Evolutionary conservation across 352 stramenopile genomes (phyloP), one percentile per base, ranked within the genome.

Genomic region (Pythium diclinum): DNA sequence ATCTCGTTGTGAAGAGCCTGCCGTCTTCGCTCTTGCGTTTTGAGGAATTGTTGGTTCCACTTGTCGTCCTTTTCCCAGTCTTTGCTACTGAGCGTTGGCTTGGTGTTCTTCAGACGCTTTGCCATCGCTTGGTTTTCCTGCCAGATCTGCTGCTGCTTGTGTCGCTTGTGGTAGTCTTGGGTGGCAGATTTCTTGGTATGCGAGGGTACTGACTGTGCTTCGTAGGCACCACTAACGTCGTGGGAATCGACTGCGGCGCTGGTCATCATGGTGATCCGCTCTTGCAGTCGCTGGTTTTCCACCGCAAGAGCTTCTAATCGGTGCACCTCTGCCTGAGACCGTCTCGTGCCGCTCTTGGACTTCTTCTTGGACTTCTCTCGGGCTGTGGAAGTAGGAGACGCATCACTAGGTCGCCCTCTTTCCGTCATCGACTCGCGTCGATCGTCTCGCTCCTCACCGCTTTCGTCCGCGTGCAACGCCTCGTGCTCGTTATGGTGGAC

Each of bases 11-110:
- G 81, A 1, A 92, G 57, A 6, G 74, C 69, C 1, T 74, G 67
- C 6, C 83, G 72, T 5, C 78, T 61, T 40, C 65, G 80, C 54
- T 92, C 79, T 23, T 90, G 77, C 1, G 68, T 78, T 64, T 76
- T 84, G 4, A 90, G 63, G 23, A 83, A 90, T 6, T 89, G 72
- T 60, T 89, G 79, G 21, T 85, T 86, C 76, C 80, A 82, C 61
- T 91, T 88, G 38, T 78, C 78, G 38, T 90, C 82, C 57, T 85
- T 85, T 59, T 89, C 72, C 82, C 80, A 90, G 56, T 88, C 74
- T 36, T 90, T 88, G 44, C 68, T 80, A 11, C 78, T 81, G 3
- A 91, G 68, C 3, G 84, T 91, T 13, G 77, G 65, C 59, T 90
- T 93, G 2, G 82, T 77, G 36, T 74, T 88, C 9, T 78, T 72